Base-by-base conservation (phyloP, 2,329 filamentous ascomycete species). In the Aspergillus novofumigatus region DNA sequence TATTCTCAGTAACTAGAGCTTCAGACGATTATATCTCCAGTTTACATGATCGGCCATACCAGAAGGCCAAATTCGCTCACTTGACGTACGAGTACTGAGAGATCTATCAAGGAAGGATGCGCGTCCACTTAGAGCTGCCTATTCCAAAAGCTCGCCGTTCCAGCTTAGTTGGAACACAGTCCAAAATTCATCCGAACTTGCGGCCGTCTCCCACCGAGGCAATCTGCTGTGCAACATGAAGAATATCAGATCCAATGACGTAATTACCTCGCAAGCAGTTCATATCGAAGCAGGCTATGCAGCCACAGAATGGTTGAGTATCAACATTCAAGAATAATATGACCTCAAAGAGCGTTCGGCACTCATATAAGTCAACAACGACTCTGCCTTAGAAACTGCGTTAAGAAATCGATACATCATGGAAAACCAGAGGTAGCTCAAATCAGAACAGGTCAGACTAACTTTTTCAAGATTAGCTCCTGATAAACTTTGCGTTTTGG, bases 401-500 rank as follows among this genome's bases (percentile, higher is more conserved):
- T 32, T 11, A 32, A 17, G 14, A 38, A 6, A 38, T 38, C 32
- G 5, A 17, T 17, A 45, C n/a, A 45, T 23, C 8, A 1, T 8
- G 20, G 20, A 23, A 45, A 23, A 20, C n/a, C 20, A 45, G 8
- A 38, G 14, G 32, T 38, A 38, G 32, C 32, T 38, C 32, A 17
- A 38, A 38, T 38, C 32, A 38, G 14, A 58, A 60, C 42, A 47
- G 44, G 21, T n/a, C 23, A 25, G 35, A 21, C 56, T 60, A 60
- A 20, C 62, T 21, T 4, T 2, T 58, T 58, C 23, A 23, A 57
- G 48, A 14, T 47, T 59, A 58, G 55, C 49, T 49, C 35, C 57
- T 63, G 58, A 62, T 64, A 59, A 59, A 61, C 60, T 61, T 59
- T 62, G 56, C 56, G 55, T 44, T 51, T 61, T 57, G 35, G 55